Percentiles rank a stretch among this genome's conserved stretches.
Conservation (phyloP, 1,284 basidiomycete species). For the Naganishia cerealis region DNA sequence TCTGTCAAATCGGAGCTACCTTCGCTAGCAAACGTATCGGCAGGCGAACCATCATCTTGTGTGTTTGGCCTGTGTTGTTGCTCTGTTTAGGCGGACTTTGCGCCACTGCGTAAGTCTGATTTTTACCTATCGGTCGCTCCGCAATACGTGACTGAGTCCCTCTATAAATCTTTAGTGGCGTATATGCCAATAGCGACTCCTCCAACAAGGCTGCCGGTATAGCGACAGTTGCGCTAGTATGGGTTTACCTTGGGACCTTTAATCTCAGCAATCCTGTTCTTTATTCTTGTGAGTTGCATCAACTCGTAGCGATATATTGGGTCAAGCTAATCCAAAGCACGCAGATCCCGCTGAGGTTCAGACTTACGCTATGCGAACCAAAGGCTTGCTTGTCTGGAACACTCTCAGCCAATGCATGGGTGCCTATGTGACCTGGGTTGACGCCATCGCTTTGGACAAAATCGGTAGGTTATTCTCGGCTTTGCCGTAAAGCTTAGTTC, state of each 20-base stretch:
- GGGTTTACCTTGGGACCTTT: constrained; percentile 53
- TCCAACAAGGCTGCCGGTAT: constrained; percentile 43
- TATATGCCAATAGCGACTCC: constrained; percentile 43
- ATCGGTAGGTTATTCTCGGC: constrained; percentile 41
- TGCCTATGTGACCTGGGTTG: constrained; percentile 47
- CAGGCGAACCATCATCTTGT: constrained; percentile 49
- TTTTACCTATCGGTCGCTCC: background rate
- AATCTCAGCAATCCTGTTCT: constrained; percentile 45
- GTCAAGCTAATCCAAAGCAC: constrained; percentile 44
- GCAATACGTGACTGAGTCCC: background rate
- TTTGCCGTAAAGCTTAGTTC: background rate
- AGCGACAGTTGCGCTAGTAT: constrained; percentile 48
- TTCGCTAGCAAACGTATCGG: constrained; percentile 46
- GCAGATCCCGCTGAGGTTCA: constrained; percentile 53
- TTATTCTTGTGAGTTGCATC: background rate
- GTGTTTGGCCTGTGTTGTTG: constrained; percentile 51
- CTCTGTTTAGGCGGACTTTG: constrained; percentile 47
- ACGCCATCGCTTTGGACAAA: constrained; percentile 51
- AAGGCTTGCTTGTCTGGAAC: constrained; percentile 55
- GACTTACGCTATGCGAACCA: constrained; percentile 53
- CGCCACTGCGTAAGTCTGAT: constrained; percentile 40
- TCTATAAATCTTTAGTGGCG: constrained; percentile 37
- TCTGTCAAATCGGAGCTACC: constrained; percentile 49
- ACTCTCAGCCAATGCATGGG: constrained; percentile 44
- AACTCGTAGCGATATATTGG: background rate